These are phyloP conservation scores for Phytophthora podocarpi DNA, from an alignment of 352 stramenopile genomes.

Conservation along the genomic window DNA sequence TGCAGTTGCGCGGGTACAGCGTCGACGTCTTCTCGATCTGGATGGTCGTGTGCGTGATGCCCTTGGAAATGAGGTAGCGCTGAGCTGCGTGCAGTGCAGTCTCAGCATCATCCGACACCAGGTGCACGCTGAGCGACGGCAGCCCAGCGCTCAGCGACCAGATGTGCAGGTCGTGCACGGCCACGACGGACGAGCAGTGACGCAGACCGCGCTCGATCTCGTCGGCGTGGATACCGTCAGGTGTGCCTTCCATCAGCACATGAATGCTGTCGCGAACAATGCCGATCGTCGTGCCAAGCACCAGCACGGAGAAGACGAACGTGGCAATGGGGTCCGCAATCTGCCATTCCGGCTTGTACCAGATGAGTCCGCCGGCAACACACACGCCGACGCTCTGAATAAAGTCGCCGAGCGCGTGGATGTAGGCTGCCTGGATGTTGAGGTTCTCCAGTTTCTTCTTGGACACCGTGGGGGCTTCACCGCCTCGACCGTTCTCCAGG, in stretches of 20 bases:
- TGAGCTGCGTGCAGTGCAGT: conserved; percentile 74
- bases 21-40: conserved; percentile 80
- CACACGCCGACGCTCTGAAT: conserved; percentile 97
- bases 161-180: conserved; percentile 98
- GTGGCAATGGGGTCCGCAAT: conserved; percentile 97
- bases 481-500: conserved; percentile 24
- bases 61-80: conserved; percentile 68
- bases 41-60: conserved; percentile 91
- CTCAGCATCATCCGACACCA: conserved; percentile 76
- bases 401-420: conserved; percentile 98
- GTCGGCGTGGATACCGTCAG: conserved; percentile 87
- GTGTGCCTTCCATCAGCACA: conserved; percentile 97
- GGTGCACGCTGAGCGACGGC: conserved; percentile 93
- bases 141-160: conserved; percentile 95
- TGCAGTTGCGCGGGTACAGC: conserved; percentile 78
- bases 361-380: conserved; percentile 96
- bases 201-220: conserved; percentile 87
- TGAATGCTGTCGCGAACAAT: conserved; percentile 92
- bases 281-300: conserved; percentile 93
- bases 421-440: conserved; percentile 96
- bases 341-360: conserved; percentile 96
- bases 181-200: conserved; percentile 81
- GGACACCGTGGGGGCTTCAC: conserved; percentile 14
- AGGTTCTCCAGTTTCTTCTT: conserved; percentile 88
- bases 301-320: conserved; percentile 96